Evolutionary conservation across 1,284 basidiomycete species (phyloP), one percentile per base, ranked within the genome.

Genomic region (Fistulina hepatica): DNA sequence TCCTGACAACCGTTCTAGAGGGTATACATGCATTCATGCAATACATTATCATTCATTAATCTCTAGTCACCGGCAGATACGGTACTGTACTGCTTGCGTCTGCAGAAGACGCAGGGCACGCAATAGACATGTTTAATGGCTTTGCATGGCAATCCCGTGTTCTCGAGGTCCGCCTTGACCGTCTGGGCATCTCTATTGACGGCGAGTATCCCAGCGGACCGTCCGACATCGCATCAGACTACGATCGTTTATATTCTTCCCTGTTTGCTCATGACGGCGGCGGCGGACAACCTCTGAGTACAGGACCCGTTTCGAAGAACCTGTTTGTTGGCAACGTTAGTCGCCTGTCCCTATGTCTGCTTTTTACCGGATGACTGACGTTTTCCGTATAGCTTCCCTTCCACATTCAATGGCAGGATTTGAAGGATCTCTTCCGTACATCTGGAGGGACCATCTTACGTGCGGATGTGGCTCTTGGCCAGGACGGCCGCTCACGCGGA

Each of bases 341-440:
- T 63, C 30, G 28, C 34, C 13, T 39, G n/a, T 30, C 23, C 40
- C n/a, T n/a, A n/a, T n/a, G n/a, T 39, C 20, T 22, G 15, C 19
- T 37, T 34, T 21, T 33, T 42, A 16, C 30, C 23, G 24, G 25
- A 27, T 43, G 19, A 38, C 34, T 34, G 15, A 36, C 11, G 39
- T 19, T 32, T 21, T 8, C 19, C 33, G n/a, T 23, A 6, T 43
- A 95, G 88, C 71, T 97, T n/a, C 92, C 93, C 0, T 86, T 94
- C 59, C 84, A 92, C 49, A 86, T 88, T 52, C 92, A 95, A 63
- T 98, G 94, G 94, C 94, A 97, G 60, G 91, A 95, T 52, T 70
- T 97, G 42, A 94, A 94, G 58, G 91, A 95, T 52, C 69, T 94
- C 3, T 91, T 94, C 56, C 74, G 91, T 9, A 78, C 85, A 48